These are phyloP conservation scores for Quercus dentata DNA, from an alignment of 306 rosid genomes.

Conservation along the genomic window DNA sequence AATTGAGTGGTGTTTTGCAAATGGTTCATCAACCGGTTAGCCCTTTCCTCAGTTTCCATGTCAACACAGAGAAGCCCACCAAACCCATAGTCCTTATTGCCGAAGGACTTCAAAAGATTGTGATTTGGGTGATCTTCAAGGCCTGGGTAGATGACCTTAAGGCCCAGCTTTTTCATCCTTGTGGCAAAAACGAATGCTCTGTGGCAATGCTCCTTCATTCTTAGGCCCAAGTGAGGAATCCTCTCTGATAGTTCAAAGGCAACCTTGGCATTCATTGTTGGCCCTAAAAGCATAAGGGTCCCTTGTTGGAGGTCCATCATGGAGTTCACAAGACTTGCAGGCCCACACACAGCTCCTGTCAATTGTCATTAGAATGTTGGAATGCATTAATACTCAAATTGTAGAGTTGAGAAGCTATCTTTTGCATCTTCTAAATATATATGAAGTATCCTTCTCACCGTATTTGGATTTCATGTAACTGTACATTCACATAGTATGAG, in stretches of 20 bases:
- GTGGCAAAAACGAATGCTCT: slow-evolving; percentile 59
- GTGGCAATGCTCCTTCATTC: slow-evolving; percentile 79
- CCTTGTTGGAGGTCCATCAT: slow-evolving; percentile 99
- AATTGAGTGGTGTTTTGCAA: slow-evolving; percentile 72
- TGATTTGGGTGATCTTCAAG: slow-evolving; percentile 77
- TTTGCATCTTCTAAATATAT: too few species aligned
- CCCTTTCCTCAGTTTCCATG: slow-evolving; percentile 88
- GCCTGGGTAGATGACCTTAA: slow-evolving; percentile 83
- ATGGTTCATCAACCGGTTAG: slow-evolving; percentile 61
- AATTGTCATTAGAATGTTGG: too few species aligned
- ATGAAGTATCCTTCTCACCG: too few species aligned
- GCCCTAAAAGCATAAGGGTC: slow-evolving; percentile 78
- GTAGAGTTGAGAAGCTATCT: too few species aligned
- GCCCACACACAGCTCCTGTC: slow-evolving; percentile 85
- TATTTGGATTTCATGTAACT: too few species aligned
- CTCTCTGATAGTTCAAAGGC: slow-evolving; percentile 89
- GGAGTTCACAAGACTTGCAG: slow-evolving; percentile 65
- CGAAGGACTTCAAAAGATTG: slow-evolving; percentile 46
- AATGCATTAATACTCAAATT: too few species aligned
- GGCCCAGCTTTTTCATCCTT: slow-evolving; percentile 54
- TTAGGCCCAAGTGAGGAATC: slow-evolving; percentile 67
- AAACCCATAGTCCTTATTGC: slow-evolving; percentile 66
- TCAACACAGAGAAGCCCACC: slow-evolving; percentile 83
- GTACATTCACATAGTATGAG: too few species aligned
- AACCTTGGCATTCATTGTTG: slow-evolving; percentile 90